These are phyloP conservation scores for Yamadazyma membranifaciens DNA, from an alignment of 1,139 yeast genomes.

Conservation along the genomic window DNA sequence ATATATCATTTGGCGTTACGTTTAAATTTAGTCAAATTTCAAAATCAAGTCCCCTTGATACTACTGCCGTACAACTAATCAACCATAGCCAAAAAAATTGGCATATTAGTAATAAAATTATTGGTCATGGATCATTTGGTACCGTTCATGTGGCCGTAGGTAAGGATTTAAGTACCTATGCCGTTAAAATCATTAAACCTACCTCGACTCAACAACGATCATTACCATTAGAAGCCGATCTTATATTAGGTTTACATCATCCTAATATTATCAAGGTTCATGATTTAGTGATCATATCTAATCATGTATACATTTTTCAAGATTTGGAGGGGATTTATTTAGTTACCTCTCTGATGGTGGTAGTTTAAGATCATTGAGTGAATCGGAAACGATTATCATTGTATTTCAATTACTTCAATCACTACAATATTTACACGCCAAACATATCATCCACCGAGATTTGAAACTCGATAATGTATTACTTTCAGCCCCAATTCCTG, in stretches of 20 bases:
- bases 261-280: slow-evolving; percentile 46
- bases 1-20: slow-evolving; percentile 31
- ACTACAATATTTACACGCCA: slow-evolving; percentile 47
- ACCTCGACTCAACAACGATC: slow-evolving; percentile 19
- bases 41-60: neutral
- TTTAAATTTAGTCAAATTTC: slow-evolving; percentile 14
- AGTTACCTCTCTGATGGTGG: slow-evolving; percentile 53
- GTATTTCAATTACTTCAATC: slow-evolving; percentile 57
- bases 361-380: slow-evolving; percentile 42
- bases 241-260: slow-evolving; percentile 39
- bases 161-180: slow-evolving; percentile 31
- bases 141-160: slow-evolving; percentile 37
- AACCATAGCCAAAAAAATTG: slow-evolving; percentile 24
- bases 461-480: slow-evolving; percentile 55
- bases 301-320: slow-evolving; percentile 47
- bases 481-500: slow-evolving; percentile 49
- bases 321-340: slow-evolving; percentile 64
- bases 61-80: slow-evolving; percentile 6
- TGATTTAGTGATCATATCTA: slow-evolving; percentile 34
- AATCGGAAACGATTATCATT: slow-evolving; percentile 53
- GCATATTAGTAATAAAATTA: slow-evolving; percentile 38
- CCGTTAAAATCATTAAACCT: slow-evolving; percentile 47
- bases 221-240: slow-evolving; percentile 38
- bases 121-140: slow-evolving; percentile 67
- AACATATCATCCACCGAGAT: slow-evolving; percentile 22